These are phyloP conservation scores for Mucor irregularis DNA, from an alignment of 371 early-diverging fungal genomes.

Conservation along the genomic window DNA sequence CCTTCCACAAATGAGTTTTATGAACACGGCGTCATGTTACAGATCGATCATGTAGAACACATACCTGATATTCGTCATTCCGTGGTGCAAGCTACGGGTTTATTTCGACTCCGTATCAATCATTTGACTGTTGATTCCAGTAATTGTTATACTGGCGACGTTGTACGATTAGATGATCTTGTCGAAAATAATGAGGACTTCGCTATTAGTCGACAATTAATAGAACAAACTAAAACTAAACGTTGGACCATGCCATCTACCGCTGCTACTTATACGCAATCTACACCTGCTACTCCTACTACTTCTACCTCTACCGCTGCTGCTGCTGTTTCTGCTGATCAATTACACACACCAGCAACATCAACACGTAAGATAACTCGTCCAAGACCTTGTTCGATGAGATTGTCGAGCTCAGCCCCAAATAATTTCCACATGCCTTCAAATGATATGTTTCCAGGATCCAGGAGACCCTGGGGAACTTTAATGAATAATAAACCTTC, in stretches of 20 bases:
- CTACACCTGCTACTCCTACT: neutral
- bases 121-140: neutral
- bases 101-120: conserved; percentile 14
- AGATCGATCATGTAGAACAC: conserved; percentile 24
- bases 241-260: neutral
- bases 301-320: neutral
- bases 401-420: conserved; percentile 1
- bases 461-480: conserved; percentile 1
- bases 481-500: neutral
- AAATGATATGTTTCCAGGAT: neutral
- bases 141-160: conserved; percentile 2
- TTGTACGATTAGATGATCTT: conserved; percentile 9
- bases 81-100: conserved; percentile 24
- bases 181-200: too few species aligned
- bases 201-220: neutral
- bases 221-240: neutral
- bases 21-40: conserved; percentile 41
- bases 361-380: neutral
- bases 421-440: neutral
- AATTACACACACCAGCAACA: too few species aligned
- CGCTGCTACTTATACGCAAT: neutral
- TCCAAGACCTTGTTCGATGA: conserved; percentile 14
- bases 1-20: conserved; percentile 4
- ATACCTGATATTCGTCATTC: conserved; percentile 29
- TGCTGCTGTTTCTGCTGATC: too few species aligned